Evolutionary conservation across 257 asterid genomes (phyloP), one percentile per base, ranked within the genome.

Genomic region (Osmanthus fragrans): DNA sequence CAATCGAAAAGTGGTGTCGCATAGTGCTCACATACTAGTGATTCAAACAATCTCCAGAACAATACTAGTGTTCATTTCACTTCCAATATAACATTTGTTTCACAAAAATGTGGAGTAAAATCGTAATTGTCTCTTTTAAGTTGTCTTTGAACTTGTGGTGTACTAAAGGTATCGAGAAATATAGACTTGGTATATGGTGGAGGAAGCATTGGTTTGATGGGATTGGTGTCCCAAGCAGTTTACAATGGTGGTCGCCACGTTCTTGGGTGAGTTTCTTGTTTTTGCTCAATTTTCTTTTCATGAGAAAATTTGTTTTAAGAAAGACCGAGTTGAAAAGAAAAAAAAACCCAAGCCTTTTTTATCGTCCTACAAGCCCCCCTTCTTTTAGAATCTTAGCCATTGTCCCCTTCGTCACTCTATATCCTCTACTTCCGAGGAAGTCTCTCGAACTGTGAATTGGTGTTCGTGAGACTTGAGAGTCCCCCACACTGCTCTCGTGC

Each of bases 171-270:
- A 63, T 79, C 88, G 25, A 81, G 84, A 71, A 82, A 81, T 27
- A 76, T 84, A 79, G 88, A 79, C 78, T 33, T 84, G 60, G 88
- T 84, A 13, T 84, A 84, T 76, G 87, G 87, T 67, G 87, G 87
- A 72, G 87, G 87, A 69, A 84, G 85, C 81, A 84, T 75, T 72
- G 87, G 87, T 32, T 81, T 84, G 65, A 84, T 84, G 87, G 87
- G 87, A 19, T 76, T 81, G 76, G 85, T 84, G 30, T 78, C 87
- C 69, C 85, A 79, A 78, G 87, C 87, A 27, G 87, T 84, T 4
- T 23, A 84, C 63, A 76, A 1, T 54, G 88, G 88, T 10, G 88
- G 88, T 34, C 80, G 84, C 73, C 88, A 81, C 73, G 88, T 84
- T 69, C 85, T 84, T 76, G 88, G 88, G 88, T 74, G 34, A 81